Evolutionary conservation across 2,329 filamentous ascomycete genomes (phyloP).

Genomic region (Penicillium capsulatum): DNA sequence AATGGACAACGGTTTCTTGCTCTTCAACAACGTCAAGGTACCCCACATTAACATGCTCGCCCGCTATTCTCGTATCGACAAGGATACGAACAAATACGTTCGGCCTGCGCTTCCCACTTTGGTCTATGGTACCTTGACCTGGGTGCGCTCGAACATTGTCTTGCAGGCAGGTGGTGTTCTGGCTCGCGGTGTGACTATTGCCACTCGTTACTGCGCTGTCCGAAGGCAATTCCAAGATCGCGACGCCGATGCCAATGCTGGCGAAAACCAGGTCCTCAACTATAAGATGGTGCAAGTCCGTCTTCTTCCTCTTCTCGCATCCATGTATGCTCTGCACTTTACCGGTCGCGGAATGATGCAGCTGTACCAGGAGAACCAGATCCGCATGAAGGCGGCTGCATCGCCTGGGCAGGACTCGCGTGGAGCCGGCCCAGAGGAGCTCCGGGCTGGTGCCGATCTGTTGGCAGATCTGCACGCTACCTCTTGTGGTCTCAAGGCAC

Average conservation of each 20-base stretch:
- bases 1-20: conserved; percentile 76
- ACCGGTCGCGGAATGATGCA: conserved; percentile 72
- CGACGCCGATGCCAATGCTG: conserved; percentile 56
- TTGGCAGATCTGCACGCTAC: conserved; percentile 72
- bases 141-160: conserved; percentile 69
- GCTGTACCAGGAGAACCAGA: conserved; percentile 68
- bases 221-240: conserved; percentile 74
- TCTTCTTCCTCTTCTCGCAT: conserved; percentile 66
- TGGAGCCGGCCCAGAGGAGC: conserved; percentile 64
- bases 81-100: conserved; percentile 63
- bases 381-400: conserved; percentile 55
- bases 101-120: conserved; percentile 63
- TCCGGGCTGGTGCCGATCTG: conserved; percentile 61
- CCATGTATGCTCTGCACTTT: conserved; percentile 74
- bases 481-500: conserved; percentile 70
- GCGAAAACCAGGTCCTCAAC: conserved; percentile 72
- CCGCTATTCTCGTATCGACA: conserved; percentile 66
- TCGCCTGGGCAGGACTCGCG: conserved; percentile 46
- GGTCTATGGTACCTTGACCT: conserved; percentile 72
- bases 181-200: conserved; percentile 72
- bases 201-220: conserved; percentile 68
- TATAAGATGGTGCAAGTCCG: conserved; percentile 78
- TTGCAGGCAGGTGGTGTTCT: conserved; percentile 67
- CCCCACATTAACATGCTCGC: conserved; percentile 71
- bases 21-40: conserved; percentile 72